A percentile compares a stretch with the other conserved stretches of the same genome.
Evolutionary conservation across 2,329 filamentous ascomycete species (phyloP).

Genomic region (Stachybotrys elegans): DNA sequence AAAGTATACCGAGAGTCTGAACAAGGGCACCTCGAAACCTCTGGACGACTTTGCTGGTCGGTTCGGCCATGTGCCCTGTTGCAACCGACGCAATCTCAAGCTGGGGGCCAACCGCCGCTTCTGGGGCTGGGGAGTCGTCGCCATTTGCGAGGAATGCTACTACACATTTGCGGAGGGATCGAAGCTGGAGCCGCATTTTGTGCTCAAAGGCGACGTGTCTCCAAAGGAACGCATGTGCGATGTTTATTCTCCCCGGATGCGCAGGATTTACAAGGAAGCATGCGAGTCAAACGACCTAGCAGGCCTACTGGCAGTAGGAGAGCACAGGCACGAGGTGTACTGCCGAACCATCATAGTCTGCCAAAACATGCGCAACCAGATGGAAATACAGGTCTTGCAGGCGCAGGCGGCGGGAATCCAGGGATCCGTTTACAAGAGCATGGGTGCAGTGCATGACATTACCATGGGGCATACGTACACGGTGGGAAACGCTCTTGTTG

Average conservation of each 20-base stretch:
- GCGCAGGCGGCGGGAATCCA: constrained; percentile 18
- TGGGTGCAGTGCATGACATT: constrained; percentile 13
- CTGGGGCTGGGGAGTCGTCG: constrained; percentile 31
- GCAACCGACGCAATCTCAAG: constrained; percentile 10
- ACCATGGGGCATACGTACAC: constrained; percentile 15
- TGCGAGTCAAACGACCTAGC: too few species aligned
- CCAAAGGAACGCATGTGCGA: constrained; percentile 26
- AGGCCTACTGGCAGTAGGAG: constrained; percentile 12
- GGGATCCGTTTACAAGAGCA: constrained; percentile 18
- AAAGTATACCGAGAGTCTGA: constrained; percentile 20
- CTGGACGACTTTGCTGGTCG: constrained; percentile 22
- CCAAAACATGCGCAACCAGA: constrained; percentile 19
- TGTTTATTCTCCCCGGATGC: constrained; percentile 32
- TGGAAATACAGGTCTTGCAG: constrained; percentile 17
- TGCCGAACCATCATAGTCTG: constrained; percentile 21
- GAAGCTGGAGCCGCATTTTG: constrained; percentile 21
- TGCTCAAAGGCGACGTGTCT: constrained; percentile 15
- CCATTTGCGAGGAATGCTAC: constrained; percentile 32
- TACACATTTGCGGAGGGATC: constrained; percentile 23
- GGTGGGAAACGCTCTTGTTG: constrained; percentile 24
- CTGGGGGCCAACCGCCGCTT: constrained; percentile 14
- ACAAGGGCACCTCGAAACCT: constrained; percentile 16
- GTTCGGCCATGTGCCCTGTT: constrained; percentile 24
- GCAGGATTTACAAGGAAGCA: constrained; percentile 23
- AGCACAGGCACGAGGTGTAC: constrained; percentile 20